Evolutionary conservation across 2,329 filamentous ascomycete species (phyloP), one percentile per base, ranked within the genome.

Genomic region (Penicillium verrucosum): DNA sequence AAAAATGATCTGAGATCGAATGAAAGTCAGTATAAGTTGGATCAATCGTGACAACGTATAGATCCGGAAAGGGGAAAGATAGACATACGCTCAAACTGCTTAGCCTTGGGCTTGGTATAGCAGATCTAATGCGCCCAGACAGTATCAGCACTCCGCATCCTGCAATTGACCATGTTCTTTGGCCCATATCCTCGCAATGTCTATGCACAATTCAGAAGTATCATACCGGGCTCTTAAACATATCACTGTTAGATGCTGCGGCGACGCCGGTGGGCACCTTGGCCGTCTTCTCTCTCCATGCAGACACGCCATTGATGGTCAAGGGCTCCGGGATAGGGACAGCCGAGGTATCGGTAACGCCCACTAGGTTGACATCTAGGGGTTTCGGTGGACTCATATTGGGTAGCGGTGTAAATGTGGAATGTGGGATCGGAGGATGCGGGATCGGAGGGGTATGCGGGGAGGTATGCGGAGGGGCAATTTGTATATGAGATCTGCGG

Each of bases 1-100:
- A 89, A 45, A 92, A 74, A 56, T 84, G 81, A 67, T 82, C 74
- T 76, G 57, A 9, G 21, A 23, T n/a, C 3, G 16, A 21, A 6
- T 40, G 43, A 6, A 16, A 44, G 27, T 52, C 2, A 45, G 30
- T 16, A 32, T 44, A 16, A 48, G 8, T 7, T 9, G 23, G 9
- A 11, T 27, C 14, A 10, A 27, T 36, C 29, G 7, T 18, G 38
- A 25, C 7, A 36, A 18, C 5, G 29, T 27, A 40, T 49, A 38
- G n/a, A 45, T 25, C 16, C 29, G 21, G 9, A 42, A 47, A 36
- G 16, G 3, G 27, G 27, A 14, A 25, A 36, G 25, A 27, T 48
- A 44, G 23, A 85, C 89, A 78, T 78, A 95, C 90, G 83, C 70
- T 96, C 89, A 88, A 90, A 97, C 73, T 86, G 80, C 73, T 88